Evolutionary conservation across 345 rosid genomes (phyloP).

Genomic region (Pseudoturritis turrita): DNA sequence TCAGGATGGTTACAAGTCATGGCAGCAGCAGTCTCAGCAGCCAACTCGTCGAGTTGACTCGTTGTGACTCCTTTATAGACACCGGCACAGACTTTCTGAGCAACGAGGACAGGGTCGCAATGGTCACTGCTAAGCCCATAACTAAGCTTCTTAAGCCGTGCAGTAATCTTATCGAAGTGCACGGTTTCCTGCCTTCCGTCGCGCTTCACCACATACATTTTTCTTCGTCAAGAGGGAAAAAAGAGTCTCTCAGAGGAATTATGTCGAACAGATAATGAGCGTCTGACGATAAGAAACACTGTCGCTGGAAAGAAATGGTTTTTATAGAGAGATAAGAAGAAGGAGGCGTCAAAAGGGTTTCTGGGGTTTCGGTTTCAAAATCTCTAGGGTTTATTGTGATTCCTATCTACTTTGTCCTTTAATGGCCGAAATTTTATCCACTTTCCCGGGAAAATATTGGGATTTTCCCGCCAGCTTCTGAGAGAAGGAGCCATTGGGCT

Average conservation of each 20-base stretch:
- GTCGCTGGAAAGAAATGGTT: background rate
- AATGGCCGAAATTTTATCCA: background rate
- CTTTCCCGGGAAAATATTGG: constrained; percentile 19
- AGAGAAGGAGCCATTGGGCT: constrained; percentile 9
- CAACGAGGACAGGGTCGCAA: constrained; percentile 88
- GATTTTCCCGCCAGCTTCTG: constrained; percentile 34
- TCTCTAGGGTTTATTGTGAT: constrained; percentile 9
- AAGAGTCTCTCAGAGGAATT: constrained; percentile 12
- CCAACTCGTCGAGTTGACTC: constrained; percentile 93
- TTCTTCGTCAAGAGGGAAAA: background rate
- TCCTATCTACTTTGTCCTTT: background rate
- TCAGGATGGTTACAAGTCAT: constrained; percentile 98
- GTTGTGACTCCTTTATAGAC: constrained; percentile 98
- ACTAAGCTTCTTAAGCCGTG: constrained; percentile 88
- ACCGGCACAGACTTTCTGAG: constrained; percentile 99
- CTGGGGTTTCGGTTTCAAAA: background rate
- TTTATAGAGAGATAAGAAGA: constrained; percentile 11
- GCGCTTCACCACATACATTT: constrained; percentile 91
- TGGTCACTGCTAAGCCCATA: constrained; percentile 91
- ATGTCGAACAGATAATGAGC: constrained; percentile 26
- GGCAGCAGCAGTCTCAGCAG: constrained; percentile 96
- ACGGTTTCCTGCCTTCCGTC: constrained; percentile 88
- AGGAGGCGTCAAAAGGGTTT: background rate
- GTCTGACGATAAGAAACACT: background rate
- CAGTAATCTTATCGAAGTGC: constrained; percentile 94